These are phyloP conservation scores for Suillus plorans DNA, from an alignment of 768 basidiomycete species.

Conservation along the genomic window DNA sequence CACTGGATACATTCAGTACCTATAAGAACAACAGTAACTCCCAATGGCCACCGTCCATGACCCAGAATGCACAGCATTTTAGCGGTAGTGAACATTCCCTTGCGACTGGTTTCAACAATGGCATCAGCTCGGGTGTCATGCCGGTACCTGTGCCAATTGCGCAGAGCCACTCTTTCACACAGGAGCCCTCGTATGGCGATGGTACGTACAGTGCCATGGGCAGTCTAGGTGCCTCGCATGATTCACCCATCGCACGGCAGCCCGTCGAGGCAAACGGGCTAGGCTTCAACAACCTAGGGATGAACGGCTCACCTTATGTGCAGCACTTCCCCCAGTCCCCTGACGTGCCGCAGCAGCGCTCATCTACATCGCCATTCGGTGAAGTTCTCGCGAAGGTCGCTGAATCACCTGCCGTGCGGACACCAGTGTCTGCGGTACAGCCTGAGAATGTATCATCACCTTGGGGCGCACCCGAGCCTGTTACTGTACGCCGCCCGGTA, in stretches of 20 bases:
- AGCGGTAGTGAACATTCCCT: conserved; percentile 24
- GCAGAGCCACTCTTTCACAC: conserved; percentile 23
- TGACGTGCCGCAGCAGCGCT: conserved; percentile 22
- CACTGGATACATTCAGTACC: conserved; percentile 39
- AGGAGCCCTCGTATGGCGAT: conserved; percentile 26
- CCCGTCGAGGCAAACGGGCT: conserved; percentile 25
- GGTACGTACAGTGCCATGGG: conserved; percentile 23
- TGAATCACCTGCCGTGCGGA: conserved; percentile 21
- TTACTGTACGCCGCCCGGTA: conserved; percentile 16
- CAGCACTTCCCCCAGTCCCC: conserved; percentile 23
- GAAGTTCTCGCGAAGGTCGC: conserved; percentile 20
- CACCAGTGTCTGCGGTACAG: conserved; percentile 23
- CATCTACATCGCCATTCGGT: conserved; percentile 21
- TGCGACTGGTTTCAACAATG: conserved; percentile 24
- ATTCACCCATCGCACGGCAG: conserved; percentile 22
- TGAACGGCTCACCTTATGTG: conserved; percentile 21
- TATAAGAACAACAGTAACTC: conserved; percentile 33
- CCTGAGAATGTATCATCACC: conserved; percentile 19
- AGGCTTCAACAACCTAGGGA: conserved; percentile 17
- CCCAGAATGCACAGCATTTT: conserved; percentile 20
- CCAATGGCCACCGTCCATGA: conserved; percentile 35
- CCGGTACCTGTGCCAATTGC: conserved; percentile 19
- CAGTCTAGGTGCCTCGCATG: conserved; percentile 20
- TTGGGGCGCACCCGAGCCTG: conserved; percentile 19
- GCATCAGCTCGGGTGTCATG: conserved; percentile 17